Evolutionary conservation across 345 rosid genomes (phyloP).

Genomic region (Euphorbia pulcherrima): DNA sequence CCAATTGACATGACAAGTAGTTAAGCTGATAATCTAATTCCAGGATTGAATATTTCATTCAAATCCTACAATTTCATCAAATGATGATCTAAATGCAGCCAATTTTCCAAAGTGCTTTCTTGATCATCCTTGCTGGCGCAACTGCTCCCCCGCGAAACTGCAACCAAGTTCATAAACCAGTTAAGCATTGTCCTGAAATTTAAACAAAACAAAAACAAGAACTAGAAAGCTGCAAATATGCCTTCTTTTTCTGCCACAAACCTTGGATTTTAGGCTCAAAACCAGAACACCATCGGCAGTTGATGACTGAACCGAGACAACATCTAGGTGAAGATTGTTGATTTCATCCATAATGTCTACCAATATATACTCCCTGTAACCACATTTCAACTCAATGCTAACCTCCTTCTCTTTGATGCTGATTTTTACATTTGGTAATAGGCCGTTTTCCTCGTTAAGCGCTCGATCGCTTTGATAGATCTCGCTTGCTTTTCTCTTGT

Average conservation of each 20-base stretch:
- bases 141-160: conserved; percentile 67
- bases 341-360: conserved; percentile 76
- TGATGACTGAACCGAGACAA: conserved; percentile 57
- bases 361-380: conserved; percentile 58
- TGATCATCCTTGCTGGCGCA: conserved; percentile 60
- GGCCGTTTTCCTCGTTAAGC: conserved; percentile 24
- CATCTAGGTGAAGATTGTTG: conserved; percentile 67
- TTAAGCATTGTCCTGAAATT: not conserved
- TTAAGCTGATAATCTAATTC: not conserved
- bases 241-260: conserved; percentile 13
- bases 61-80: too few species aligned
- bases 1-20: not conserved
- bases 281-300: conserved; percentile 56
- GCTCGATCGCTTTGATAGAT: conserved; percentile 41
- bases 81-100: too few species aligned
- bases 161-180: conserved; percentile 10
- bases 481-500: conserved; percentile 63
- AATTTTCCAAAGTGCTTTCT: conserved; percentile 55
- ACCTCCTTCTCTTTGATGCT: conserved; percentile 49
- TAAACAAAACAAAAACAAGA: not conserved
- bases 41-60: conserved; percentile 11
- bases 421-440: conserved; percentile 37
- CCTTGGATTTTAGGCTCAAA: conserved; percentile 68
- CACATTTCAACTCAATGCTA: conserved; percentile 61
- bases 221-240: too few species aligned